A percentile compares a stretch with the other conserved stretches of the same genome.
phyloP scores from a whole-genome alignment of 1,284 basidiomycete species.

The Xerocomus minutiporus region DNA sequence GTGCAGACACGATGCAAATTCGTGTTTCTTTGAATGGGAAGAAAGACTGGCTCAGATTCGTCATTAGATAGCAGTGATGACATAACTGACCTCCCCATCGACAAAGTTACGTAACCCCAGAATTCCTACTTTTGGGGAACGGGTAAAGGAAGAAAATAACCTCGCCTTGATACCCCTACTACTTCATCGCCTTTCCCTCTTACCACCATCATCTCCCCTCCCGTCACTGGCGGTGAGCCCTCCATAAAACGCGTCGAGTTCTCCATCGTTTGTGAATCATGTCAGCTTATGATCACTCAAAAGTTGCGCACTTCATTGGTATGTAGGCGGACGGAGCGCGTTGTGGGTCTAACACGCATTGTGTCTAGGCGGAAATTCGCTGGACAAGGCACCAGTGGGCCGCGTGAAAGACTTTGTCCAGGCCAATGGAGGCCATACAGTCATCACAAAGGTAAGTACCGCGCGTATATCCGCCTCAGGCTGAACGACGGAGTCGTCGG shows the following conservation, averaged over 20 bases:
- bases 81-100: neutral
- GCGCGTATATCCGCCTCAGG: constrained; percentile 18
- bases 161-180: constrained; percentile 8
- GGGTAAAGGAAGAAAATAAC: constrained; percentile 20
- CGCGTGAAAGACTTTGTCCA: constrained; percentile 91
- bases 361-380: constrained; percentile 79
- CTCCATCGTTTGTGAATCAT: constrained; percentile 35
- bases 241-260: constrained; percentile 11
- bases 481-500: constrained; percentile 4
- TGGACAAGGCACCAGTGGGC: constrained; percentile 78
- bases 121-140: constrained; percentile 29
- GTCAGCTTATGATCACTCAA: constrained; percentile 70
- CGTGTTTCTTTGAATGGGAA: neutral
- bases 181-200: constrained; percentile 9
- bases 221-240: constrained; percentile 4
- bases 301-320: constrained; percentile 87
- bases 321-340: constrained; percentile 24
- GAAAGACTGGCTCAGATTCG: neutral
- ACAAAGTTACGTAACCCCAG: constrained; percentile 31
- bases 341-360: constrained; percentile 16
- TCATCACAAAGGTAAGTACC: constrained; percentile 88
- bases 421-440: constrained; percentile 90
- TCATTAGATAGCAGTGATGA: too few species aligned
- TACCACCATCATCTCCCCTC: constrained; percentile 19
- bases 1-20: constrained; percentile 13